Evolutionary conservation across 805 yeast genomes (phyloP).

Genomic region (Barnettozyma sp.): DNA sequence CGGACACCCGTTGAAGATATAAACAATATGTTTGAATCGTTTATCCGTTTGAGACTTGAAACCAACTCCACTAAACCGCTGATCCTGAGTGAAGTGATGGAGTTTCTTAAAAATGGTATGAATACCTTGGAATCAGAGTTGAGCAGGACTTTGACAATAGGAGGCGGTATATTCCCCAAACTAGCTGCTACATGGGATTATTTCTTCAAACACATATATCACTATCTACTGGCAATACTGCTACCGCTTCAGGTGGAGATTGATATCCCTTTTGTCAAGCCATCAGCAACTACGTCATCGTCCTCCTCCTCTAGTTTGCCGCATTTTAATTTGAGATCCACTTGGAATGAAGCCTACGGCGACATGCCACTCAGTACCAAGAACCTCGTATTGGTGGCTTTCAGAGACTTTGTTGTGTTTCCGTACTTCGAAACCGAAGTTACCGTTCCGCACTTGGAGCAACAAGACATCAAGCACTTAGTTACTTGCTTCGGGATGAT

Average conservation of each 20-base stretch:
- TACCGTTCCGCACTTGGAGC: constrained; percentile 27
- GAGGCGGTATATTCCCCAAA: constrained; percentile 21
- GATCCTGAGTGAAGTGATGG: constrained; percentile 39
- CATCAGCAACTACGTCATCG: neutral
- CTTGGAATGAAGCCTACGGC: constrained; percentile 24
- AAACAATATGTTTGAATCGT: constrained; percentile 39
- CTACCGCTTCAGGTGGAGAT: constrained; percentile 51
- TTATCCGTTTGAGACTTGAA: constrained; percentile 32
- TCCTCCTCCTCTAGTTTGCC: constrained; percentile 15
- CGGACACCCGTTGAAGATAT: constrained; percentile 52
- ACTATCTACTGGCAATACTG: constrained; percentile 54
- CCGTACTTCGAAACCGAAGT: constrained; percentile 42
- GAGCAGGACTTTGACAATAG: constrained; percentile 23
- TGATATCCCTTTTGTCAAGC: constrained; percentile 20
- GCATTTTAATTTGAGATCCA: constrained; percentile 15
- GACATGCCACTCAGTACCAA: constrained; percentile 30
- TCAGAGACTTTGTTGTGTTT: constrained; percentile 46
- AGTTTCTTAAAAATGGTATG: constrained; percentile 39
- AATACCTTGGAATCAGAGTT: constrained; percentile 32
- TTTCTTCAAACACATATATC: constrained; percentile 48
- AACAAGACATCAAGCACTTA: constrained; percentile 33
- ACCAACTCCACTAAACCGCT: constrained; percentile 31
- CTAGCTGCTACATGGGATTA: constrained; percentile 46
- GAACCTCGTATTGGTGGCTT: constrained; percentile 36
- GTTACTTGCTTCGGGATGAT: constrained; percentile 59